Evolutionary conservation across 2,329 filamentous ascomycete species (phyloP), one percentile per base, ranked within the genome.

Genomic region (Alternaria brassicae): DNA sequence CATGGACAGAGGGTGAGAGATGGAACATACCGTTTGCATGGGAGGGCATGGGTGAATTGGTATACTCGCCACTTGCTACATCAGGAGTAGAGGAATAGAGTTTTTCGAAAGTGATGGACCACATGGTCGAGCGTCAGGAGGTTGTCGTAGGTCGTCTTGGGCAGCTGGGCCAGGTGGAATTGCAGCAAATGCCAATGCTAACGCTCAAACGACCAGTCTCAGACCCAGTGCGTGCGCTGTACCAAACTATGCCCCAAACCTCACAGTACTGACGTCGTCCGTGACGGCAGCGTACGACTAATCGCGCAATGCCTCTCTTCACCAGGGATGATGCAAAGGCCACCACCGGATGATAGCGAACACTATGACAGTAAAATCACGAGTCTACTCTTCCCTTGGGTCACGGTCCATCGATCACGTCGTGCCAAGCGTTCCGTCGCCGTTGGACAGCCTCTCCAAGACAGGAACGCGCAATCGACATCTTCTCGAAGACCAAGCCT

Each of bases 51-150:
- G 13, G 32, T 28, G 32, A 56, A 45, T 54, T 37, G 7, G 52
- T 59, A 56, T 59, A 56, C 13, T 56, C 56, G 52, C 56, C 56
- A 58, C 56, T 50, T 55, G 39, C 42, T 58, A 40, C 51, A 28
- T 30, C 23, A 39, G 52, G 51, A 48, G 28, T 21, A 44, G 50
- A 23, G 50, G 36, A 54, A 17, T 49, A 58, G 25, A 44, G 55
- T 53, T 57, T 53, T 42, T 25, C 12, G 23, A 23, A 41, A 32
- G 19, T 21, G 36, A 27, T 39, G 51, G 25, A 36, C 50, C 56
- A n/a, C 42, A 19, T 30, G 32, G 44, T 41, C 23, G 40, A 32
- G 49, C 48, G 30, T 51, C 50, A 30, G 47, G 27, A 40, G n/a
- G n/a, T n/a, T 36, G 56, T 53, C 36, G 19, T 44, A 41, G 51